Evolutionary conservation across 306 rosid genomes (phyloP), one percentile per base, ranked within the genome.

Genomic region (Sphenostylis stenocarpa): DNA sequence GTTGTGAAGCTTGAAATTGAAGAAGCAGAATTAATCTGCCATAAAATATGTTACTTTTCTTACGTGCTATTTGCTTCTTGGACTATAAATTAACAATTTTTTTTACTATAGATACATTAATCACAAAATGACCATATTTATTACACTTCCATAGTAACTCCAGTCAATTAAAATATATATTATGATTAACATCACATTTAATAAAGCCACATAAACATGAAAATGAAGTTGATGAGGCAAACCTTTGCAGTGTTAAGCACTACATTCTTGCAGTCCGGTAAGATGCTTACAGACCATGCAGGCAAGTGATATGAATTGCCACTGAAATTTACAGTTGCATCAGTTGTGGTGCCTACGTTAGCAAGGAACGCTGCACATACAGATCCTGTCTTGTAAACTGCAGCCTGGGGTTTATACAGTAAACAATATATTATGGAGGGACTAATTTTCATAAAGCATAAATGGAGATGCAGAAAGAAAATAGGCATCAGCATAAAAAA

Each of bases 271-370:
- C 99, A 96, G 84, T 96, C 99, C 3, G 99, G 99, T 87, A 96
- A 83, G 80, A 96, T 96, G 96, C 99, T 96, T 70, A 96, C 99
- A 72, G 99, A 96, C 99, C 99, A 96, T 3, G 99, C 96, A 41
- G 98, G 99, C 89, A 96, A 84, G 72, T 75, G 81, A 86, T 96
- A 91, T 39, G 92, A 87, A 39, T 91, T 91, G 56, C 97, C 98
- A 67, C 80, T 86, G 85, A 96, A 96, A 13, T 87, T 86, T 78
- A 89, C 91, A 2, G 97, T 88, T 85, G 80, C 90, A 43, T 88
- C 98, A 26, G 96, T 87, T 26, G 68, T 51, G 36, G 94, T 73
- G 78, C 70, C 96, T 26, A 82, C 78, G 17, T 92, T 96, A 66
- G 99, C 96, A 34, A 96, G 97, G 81, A 96, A 96, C 23, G 99